phyloP scores from a whole-genome alignment of 768 basidiomycete species.

The Lyophyllum decastes region DNA sequence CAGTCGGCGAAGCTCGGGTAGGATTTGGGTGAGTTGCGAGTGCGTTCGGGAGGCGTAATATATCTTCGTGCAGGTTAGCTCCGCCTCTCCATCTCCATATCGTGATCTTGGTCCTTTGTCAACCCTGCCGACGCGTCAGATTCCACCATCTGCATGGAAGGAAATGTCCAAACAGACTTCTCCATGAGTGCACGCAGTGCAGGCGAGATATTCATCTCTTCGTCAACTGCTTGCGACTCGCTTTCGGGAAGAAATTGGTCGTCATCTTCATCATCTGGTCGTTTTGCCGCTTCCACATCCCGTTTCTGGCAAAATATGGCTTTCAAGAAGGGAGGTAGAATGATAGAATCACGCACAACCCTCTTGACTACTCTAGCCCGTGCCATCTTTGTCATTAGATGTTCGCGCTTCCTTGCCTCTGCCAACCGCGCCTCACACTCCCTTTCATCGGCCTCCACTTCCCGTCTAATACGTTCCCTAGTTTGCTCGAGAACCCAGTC shows the following conservation, averaged over 20 bases:
- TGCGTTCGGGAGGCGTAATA: conserved; percentile 96
- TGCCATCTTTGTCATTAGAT: conserved; percentile 50
- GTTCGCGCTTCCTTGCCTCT: conserved; percentile 65
- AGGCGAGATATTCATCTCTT: conserved; percentile 66
- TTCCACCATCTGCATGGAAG: not conserved
- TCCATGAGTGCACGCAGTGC: conserved; percentile 79
- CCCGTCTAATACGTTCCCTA: conserved; percentile 58
- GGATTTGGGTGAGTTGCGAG: conserved; percentile 89
- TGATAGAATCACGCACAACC: conserved; percentile 40
- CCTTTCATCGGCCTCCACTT: conserved; percentile 66
- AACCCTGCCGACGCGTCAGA: conserved; percentile 23
- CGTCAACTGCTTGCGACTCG: conserved; percentile 37
- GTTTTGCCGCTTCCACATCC: conserved; percentile 8
- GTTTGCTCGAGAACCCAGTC: conserved; percentile 82
- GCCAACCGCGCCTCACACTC: conserved; percentile 64
- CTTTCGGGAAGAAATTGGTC: conserved; percentile 71
- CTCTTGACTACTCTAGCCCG: conserved; percentile 62
- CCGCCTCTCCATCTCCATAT: conserved; percentile 33
- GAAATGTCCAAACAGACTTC: conserved; percentile 49
- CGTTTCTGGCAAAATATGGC: conserved; percentile 8
- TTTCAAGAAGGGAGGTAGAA: not conserved
- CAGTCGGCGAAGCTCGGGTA: conserved; percentile 83
- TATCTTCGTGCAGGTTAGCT: conserved; percentile 75
- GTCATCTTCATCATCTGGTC: conserved; percentile 50
- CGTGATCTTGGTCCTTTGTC: conserved; percentile 30